phyloP scores from a whole-genome alignment of 1,139 yeast genomes.

The Sugiyamaella novakii region DNA sequence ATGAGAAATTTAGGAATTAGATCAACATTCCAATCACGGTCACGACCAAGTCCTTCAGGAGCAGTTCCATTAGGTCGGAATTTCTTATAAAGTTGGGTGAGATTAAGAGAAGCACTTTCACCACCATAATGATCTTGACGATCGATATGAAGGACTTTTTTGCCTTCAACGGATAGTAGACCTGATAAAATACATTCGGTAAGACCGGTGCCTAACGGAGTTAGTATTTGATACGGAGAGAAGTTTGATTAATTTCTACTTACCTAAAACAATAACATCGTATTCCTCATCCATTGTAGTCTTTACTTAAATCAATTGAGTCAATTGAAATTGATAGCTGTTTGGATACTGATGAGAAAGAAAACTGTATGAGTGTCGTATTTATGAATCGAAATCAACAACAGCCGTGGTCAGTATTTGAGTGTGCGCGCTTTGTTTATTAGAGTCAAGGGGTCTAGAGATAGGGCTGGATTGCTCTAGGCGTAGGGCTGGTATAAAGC shows the following conservation, averaged over 20 bases:
- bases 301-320: neutral
- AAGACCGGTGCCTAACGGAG: conserved; percentile 60
- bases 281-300: conserved; percentile 84
- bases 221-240: conserved; percentile 1
- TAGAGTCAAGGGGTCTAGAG: too few species aligned
- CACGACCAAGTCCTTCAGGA: conserved; percentile 80
- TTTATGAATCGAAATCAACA: too few species aligned
- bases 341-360: too few species aligned
- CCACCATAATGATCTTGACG: conserved; percentile 96
- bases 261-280: conserved; percentile 84
- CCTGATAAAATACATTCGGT: conserved; percentile 97
- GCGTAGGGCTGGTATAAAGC: too few species aligned
- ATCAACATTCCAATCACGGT: conserved; percentile 97
- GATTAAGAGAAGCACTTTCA: conserved; percentile 66
- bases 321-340: too few species aligned
- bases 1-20: conserved; percentile 94
- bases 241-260: conserved; percentile 27
- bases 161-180: conserved; percentile 90
- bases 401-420: too few species aligned
- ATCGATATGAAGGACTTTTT: conserved; percentile 94
- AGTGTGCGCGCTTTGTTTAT: too few species aligned
- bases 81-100: conserved; percentile 51
- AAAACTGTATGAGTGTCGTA: too few species aligned
- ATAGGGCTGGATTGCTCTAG: too few species aligned
- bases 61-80: conserved; percentile 53